Evolutionary conservation across 495 filamentous ascomycete species (phyloP).

Genomic region (Ramalina intermedia): DNA sequence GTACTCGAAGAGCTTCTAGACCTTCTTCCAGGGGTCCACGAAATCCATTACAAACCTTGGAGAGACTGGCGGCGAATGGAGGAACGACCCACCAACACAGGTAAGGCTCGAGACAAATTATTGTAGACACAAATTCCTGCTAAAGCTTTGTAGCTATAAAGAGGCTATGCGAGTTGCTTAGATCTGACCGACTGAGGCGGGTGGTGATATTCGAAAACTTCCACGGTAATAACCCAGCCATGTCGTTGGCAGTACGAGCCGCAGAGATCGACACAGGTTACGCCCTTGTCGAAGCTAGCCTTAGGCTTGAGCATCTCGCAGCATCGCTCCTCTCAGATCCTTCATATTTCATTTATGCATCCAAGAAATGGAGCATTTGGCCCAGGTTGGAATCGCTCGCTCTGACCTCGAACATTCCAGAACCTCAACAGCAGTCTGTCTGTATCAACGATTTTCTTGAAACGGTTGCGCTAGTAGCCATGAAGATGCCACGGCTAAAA

Average conservation of each 20-base stretch:
- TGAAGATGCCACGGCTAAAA: slow-evolving; percentile 23
- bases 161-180: slow-evolving; percentile 13
- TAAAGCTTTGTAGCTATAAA: not conserved
- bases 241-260: slow-evolving; percentile 11
- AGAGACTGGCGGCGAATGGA: slow-evolving; percentile 11
- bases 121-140: no score
- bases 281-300: slow-evolving; percentile 7
- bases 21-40: slow-evolving; percentile 13
- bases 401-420: slow-evolving; percentile 12
- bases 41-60: slow-evolving; percentile 15
- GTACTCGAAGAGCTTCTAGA: slow-evolving; percentile 11
- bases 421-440: slow-evolving; percentile 8
- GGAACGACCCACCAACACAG: slow-evolving; percentile 7
- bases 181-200: slow-evolving; percentile 12
- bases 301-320: slow-evolving; percentile 11
- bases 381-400: slow-evolving; percentile 21
- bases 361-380: slow-evolving; percentile 4
- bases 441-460: slow-evolving; percentile 7
- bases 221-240: slow-evolving; percentile 6
- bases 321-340: slow-evolving; percentile 8
- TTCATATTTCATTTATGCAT: slow-evolving; percentile 13
- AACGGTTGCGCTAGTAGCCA: slow-evolving; percentile 21
- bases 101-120: no score
- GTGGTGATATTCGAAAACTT: slow-evolving; percentile 10
- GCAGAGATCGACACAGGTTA: slow-evolving; percentile 5